Base-by-base conservation (phyloP, 1,139 yeast species). In the Pichia terricola region DNA sequence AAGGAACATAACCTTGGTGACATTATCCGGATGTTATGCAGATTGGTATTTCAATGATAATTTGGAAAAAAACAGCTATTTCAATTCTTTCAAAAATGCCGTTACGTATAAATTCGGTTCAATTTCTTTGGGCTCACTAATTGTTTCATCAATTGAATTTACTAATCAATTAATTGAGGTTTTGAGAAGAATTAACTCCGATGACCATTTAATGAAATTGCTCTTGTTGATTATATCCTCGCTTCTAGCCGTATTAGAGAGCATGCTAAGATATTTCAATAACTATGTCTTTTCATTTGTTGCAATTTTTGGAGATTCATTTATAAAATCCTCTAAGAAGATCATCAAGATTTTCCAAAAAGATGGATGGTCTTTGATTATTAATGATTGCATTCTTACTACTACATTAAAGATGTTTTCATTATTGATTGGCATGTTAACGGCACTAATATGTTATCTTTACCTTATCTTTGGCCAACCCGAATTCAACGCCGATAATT, bases 21-120 rank as follows among this genome's bases (percentile, higher is more conserved):
- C 89, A 0, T 78, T 86, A 44, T 72, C 91, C 25, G 95, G 95
- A 31, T 76, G 87, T 28, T 88, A 75, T 60, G 96, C 96, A 11
- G 76, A 89, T 9, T 88, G 96, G 95, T 87, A 85, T 63, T 87
- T 34, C 25, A 11, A 94, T 4, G 73, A 79, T 65, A 94, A 95
- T 33, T 73, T 64, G 3, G 35, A 32, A n/a, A 30, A 11, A 30
- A 30, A 30, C 11, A 16, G 26, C 1, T 22, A 26, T 54, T 74
- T 74, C 66, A 91, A 94, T 4, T 91, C 94, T 0, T 63, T 78
- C 45, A 87, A 91, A 5, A 81, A 95, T 53, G 84, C 95, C 1
- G 64, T 85, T 66, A 81, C 94, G 2, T 83, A 81, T 59, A 84
- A 94, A 34, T 82, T 87, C 59, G 96, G 96, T 0, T 84, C 95